These are phyloP conservation scores for Aphanomyces invadans DNA, from an alignment of 352 stramenopile species.

Conservation along the genomic window DNA sequence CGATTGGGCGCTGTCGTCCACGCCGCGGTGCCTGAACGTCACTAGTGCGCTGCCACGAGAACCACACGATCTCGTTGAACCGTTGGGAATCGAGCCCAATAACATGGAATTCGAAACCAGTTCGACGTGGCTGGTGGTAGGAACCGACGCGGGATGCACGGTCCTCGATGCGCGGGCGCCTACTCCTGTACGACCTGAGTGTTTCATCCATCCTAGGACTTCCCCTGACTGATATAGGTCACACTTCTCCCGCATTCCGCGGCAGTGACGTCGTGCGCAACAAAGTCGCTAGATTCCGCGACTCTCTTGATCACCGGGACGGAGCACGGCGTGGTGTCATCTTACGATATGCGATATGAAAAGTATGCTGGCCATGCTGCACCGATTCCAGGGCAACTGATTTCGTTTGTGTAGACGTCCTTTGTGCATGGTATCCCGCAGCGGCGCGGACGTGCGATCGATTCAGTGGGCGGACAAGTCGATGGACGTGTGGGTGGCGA, in stretches of 20 bases:
- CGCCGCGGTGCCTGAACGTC: slow-evolving; percentile 39
- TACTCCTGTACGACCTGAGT: slow-evolving; percentile 22
- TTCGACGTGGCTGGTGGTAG: neutral
- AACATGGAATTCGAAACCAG: slow-evolving; percentile 14
- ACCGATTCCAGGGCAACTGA: no score
- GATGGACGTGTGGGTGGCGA: slow-evolving; percentile 55
- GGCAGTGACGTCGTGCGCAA: neutral
- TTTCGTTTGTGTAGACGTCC: slow-evolving; percentile 59
- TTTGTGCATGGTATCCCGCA: slow-evolving; percentile 48
- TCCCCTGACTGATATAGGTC: no score
- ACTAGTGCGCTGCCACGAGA: neutral
- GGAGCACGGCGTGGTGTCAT: neutral
- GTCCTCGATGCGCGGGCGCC: neutral
- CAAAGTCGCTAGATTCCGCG: slow-evolving; percentile 31
- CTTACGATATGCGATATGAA: neutral
- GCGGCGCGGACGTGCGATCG: slow-evolving; percentile 40
- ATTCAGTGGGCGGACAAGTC: slow-evolving; percentile 26
- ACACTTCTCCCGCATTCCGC: neutral
- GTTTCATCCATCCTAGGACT: no score
- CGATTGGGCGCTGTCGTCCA: slow-evolving; percentile 50
- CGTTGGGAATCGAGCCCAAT: slow-evolving; percentile 12
- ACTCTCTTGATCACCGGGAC: neutral
- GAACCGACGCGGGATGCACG: neutral
- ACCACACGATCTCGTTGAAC: slow-evolving; percentile 33
- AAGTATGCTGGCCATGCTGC: no score